These are phyloP conservation scores for Fistulinella cinereoalba DNA, from an alignment of 1,284 basidiomycete species.

Conservation along the genomic window DNA sequence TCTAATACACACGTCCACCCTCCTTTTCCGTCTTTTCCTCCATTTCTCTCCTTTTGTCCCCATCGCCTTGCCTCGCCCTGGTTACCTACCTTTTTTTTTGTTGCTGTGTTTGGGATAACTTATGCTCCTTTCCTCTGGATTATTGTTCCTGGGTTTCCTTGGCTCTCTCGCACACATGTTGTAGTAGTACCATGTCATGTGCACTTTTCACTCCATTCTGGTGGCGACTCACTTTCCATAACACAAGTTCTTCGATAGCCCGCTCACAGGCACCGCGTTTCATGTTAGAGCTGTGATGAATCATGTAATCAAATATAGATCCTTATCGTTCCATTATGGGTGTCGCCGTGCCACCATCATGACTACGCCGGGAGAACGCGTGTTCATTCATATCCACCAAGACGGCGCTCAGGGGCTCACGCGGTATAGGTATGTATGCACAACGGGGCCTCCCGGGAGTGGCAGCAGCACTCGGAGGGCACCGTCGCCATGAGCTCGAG, in stretches of 20 bases:
- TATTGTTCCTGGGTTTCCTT: conserved; percentile 3
- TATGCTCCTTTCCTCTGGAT: conserved; percentile 14
- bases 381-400: no score
- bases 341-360: no score
- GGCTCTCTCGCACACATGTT: conserved; percentile 18
- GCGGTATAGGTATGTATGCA: not conserved
- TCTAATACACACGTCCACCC: conserved; percentile 23
- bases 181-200: conserved; percentile 29
- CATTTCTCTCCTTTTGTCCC: no score
- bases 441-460: not conserved
- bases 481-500: not conserved
- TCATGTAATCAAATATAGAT: no score
- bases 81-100: conserved; percentile 3
- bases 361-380: no score
- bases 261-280: not conserved
- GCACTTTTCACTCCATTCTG: no score
- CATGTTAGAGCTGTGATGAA: no score
- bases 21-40: conserved; percentile 10
- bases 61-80: not conserved
- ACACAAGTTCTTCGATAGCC: no score
- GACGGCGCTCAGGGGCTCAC: not conserved
- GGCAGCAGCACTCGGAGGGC: no score
- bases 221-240: no score
- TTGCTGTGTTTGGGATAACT: conserved; percentile 15
- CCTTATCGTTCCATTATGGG: no score